Percentiles rank a stretch among this genome's conserved stretches.
Evolutionary conservation across 202 grass and related monocot genomes (phyloP).

Genomic region (Digitaria exilis): DNA sequence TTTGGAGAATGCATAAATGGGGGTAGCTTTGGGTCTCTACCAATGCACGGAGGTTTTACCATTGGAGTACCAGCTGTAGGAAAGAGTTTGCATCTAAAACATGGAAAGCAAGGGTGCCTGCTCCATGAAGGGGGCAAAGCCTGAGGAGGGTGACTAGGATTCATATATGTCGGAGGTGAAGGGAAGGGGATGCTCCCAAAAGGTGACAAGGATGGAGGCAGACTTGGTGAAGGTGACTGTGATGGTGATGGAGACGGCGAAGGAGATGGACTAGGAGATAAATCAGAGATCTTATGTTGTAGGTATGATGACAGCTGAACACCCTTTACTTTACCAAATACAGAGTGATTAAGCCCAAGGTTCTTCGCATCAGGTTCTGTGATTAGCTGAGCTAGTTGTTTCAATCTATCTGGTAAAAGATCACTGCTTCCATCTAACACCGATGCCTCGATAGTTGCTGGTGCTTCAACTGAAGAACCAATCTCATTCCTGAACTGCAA

Average conservation of each 20-base stretch:
- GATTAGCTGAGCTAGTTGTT: slow-evolving; percentile 73
- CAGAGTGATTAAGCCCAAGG: slow-evolving; percentile 79
- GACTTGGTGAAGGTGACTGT: slow-evolving; percentile 28
- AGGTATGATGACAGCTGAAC: slow-evolving; percentile 78
- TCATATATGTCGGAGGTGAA: slow-evolving; percentile 28
- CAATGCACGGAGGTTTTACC: slow-evolving; percentile 47
- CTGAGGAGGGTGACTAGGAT: slow-evolving; percentile 27
- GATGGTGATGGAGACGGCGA: slow-evolving; percentile 39
- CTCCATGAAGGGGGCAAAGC: slow-evolving; percentile 39
- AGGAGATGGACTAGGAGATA: slow-evolving; percentile 55
- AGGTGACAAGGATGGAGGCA: slow-evolving; percentile 36
- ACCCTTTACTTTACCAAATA: slow-evolving; percentile 88
- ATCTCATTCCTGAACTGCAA: slow-evolving; percentile 65
- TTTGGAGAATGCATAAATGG: slow-evolving; percentile 40
- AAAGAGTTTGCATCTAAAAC: slow-evolving; percentile 35
- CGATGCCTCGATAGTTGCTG: slow-evolving; percentile 51
- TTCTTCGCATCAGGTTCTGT: slow-evolving; percentile 53
- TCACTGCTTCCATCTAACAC: slow-evolving; percentile 63
- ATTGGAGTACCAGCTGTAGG: slow-evolving; percentile 22
- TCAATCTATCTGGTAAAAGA: slow-evolving; percentile 80
- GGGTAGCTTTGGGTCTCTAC: slow-evolving; percentile 36
- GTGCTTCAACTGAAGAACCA: slow-evolving; percentile 70
- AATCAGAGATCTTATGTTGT: slow-evolving; percentile 50
- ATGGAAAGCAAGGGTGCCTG: slow-evolving; percentile 42
- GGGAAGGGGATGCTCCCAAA: slow-evolving; percentile 29